Evolutionary conservation across 75 land plant species (phyloP).

Genomic region (Gnetum montanum): DNA sequence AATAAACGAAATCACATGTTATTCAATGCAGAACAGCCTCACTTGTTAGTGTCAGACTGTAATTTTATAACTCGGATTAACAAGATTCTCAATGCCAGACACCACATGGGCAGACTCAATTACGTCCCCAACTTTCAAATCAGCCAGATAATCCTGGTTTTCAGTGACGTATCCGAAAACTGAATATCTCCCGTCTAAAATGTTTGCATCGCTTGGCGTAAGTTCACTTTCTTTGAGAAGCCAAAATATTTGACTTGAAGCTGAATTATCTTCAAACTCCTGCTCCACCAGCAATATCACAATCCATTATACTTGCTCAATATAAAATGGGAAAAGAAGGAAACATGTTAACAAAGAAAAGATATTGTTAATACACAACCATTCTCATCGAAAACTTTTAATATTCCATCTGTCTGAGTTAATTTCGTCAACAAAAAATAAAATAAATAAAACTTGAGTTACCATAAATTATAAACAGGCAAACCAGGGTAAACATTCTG

Average conservation of each 20-base stretch:
- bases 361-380: too few relatives aligned
- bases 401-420: too few relatives aligned
- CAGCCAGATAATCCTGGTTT: constrained; percentile 85
- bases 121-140: constrained; percentile 96
- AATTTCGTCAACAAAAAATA: neutral
- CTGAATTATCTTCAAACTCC: constrained; percentile 96
- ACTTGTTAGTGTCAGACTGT: constrained; percentile 29
- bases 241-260: constrained; percentile 98
- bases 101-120: constrained; percentile 88
- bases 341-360: neutral
- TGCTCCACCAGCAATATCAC: constrained; percentile 15
- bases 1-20: too few relatives aligned
- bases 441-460: neutral
- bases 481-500: too few relatives aligned
- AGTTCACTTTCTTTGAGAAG: constrained; percentile 96
- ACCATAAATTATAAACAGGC: neutral
- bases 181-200: constrained; percentile 87
- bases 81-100: constrained; percentile 83
- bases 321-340: neutral
- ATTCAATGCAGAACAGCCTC: neutral
- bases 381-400: too few relatives aligned
- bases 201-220: constrained; percentile 96
- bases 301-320: neutral
- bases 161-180: constrained; percentile 95
- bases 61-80: constrained; percentile 91